phyloP scores from a whole-genome alignment of 2,329 filamentous ascomycete species.

The Phialemoniopsis sp. region DNA sequence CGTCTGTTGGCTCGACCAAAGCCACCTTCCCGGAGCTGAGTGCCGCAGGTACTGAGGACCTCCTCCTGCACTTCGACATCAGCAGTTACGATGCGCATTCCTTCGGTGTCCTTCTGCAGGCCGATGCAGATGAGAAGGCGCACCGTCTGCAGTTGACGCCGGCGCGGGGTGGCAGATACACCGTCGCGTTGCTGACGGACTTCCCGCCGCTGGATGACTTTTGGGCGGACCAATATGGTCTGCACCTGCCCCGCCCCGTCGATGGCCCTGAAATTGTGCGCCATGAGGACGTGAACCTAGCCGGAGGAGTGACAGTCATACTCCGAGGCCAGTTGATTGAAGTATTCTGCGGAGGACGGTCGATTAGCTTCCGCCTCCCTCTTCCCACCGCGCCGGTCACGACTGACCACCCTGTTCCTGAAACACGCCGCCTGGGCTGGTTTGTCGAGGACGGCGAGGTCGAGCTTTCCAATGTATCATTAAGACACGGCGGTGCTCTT shows the following conservation, averaged over 20 bases:
- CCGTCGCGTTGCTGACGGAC: conserved; percentile 21
- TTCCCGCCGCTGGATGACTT: conserved; percentile 29
- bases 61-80: conserved; percentile 14
- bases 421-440: conserved; percentile 16
- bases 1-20: conserved; percentile 16
- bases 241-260: conserved; percentile 22
- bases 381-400: conserved; percentile 1
- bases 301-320: conserved; percentile 16
- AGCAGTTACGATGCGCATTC: conserved; percentile 14
- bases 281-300: conserved; percentile 20
- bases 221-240: conserved; percentile 29
- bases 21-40: conserved; percentile 16
- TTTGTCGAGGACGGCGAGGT: conserved; percentile 20
- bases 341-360: conserved; percentile 21
- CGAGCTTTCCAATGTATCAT: background rate
- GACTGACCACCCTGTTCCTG: conserved; percentile 5
- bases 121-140: conserved; percentile 18
- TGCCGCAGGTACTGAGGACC: conserved; percentile 10
- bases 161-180: conserved; percentile 13
- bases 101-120: conserved; percentile 21
- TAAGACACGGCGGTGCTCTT: background rate
- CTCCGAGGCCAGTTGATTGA: conserved; percentile 19
- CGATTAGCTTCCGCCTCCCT: conserved; percentile 21
- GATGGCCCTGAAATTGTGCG: conserved; percentile 28
- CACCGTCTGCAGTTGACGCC: conserved; percentile 17